These are phyloP conservation scores for Ploettnerulaceae sp. DNA, from an alignment of 2,329 filamentous ascomycete genomes.

Conservation along the genomic window DNA sequence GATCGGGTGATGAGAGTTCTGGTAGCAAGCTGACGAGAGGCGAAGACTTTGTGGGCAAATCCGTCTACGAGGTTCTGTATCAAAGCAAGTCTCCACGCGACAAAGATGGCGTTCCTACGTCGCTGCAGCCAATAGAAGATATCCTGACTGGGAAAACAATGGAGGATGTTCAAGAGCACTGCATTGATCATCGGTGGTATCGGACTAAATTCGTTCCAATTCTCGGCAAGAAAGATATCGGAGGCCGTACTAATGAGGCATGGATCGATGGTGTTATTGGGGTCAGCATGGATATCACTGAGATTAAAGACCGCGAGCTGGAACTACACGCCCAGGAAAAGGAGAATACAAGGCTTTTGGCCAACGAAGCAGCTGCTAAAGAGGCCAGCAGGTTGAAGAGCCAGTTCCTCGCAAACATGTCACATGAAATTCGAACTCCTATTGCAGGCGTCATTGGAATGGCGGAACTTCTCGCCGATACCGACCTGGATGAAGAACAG, in stretches of 20 bases:
- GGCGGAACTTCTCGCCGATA: constrained; percentile 69
- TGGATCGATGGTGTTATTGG: constrained; percentile 69
- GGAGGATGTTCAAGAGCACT: constrained; percentile 58
- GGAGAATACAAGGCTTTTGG: constrained; percentile 65
- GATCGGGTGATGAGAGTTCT: constrained; percentile 36
- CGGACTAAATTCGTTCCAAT: constrained; percentile 68
- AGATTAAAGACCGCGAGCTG: constrained; percentile 59
- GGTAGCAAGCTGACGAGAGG: constrained; percentile 16
- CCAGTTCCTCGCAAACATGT: constrained; percentile 77
- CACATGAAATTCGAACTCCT: constrained; percentile 73
- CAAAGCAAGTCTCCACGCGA: constrained; percentile 18
- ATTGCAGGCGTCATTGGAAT: constrained; percentile 79
- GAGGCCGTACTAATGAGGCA: constrained; percentile 44
- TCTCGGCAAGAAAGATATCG: constrained; percentile 49
- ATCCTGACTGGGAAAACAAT: constrained; percentile 57
- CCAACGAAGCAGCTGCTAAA: constrained; percentile 73
- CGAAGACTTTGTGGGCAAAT: constrained; percentile 47
- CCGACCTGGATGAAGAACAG: constrained; percentile 63
- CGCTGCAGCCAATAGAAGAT: constrained; percentile 55
- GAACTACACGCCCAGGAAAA: constrained; percentile 59
- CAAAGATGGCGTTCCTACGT: constrained; percentile 34
- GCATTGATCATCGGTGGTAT: constrained; percentile 55
- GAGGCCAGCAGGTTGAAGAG: constrained; percentile 77
- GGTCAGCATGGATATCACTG: constrained; percentile 75
- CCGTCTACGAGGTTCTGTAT: constrained; percentile 61